Evolutionary conservation across 257 asterid genomes (phyloP), one percentile per base, ranked within the genome.

Genomic region (Solanum acaule): DNA sequence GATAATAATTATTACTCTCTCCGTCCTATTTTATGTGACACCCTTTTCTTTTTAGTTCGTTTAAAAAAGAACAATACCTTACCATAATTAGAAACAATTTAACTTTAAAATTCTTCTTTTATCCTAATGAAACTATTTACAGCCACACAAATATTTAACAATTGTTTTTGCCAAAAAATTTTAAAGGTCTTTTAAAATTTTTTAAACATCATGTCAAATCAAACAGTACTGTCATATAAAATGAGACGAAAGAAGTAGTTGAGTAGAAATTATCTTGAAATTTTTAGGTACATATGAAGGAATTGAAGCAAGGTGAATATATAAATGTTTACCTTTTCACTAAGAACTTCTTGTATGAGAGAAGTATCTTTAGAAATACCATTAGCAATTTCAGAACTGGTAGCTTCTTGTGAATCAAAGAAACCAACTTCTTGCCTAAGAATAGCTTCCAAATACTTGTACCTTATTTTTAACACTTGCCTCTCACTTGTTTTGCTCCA

Each of bases 401-500:
- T 93, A 84, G 98, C 98, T 90, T 96, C 98, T 92, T 96, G 98
- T 33, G 96, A 93, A 89, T 96, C 98, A 87, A 96, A 96, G 93
- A 94, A 95, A 9, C 98, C 98, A 56, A 96, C 98, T 91, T 96
- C 98, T 91, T 96, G 98, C 88, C 96, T 92, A 3, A 96, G 93
- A 79, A 96, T 91, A 9, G 98, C 94, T 88, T 96, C 96, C 94
- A 96, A 87, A 88, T 96, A 96, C 92, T 92, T 96, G 95, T 94
- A 96, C 2, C 98, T 93, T 70, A 95, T 93, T 90, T 89, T 91
- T 63, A 96, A 78, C 44, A 95, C 96, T 86, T 93, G 98, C 38
- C 98, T 79, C 59, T 96, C 98, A 35, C 98, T 96, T 6, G 97
- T 96, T 88, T 93, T 95, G 91, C 98, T 96, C 98, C 98, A 96